These are phyloP conservation scores for Coniochaeta sp. DNA, from an alignment of 2,329 filamentous ascomycete genomes.

Conservation along the genomic window DNA sequence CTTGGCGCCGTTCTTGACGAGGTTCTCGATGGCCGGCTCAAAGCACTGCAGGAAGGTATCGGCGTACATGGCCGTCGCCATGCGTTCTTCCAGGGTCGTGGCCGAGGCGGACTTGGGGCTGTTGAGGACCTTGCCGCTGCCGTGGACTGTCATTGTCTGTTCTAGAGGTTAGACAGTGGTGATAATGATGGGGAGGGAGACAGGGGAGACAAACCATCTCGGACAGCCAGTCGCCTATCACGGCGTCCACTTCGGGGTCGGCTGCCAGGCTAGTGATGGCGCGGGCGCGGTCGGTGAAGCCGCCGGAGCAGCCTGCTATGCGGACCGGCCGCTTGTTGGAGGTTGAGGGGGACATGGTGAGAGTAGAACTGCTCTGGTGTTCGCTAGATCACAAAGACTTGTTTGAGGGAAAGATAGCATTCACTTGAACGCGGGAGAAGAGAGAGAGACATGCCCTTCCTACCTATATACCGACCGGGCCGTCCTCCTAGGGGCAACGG, in stretches of 20 bases:
- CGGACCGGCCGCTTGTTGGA: conserved; percentile 15
- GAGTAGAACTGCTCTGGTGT: background rate
- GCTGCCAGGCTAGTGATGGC: conserved; percentile 16
- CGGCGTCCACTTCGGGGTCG: conserved; percentile 12
- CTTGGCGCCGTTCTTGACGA: conserved; percentile 18
- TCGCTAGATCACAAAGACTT: background rate
- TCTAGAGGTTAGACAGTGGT: background rate
- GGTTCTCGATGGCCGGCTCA: conserved; percentile 19
- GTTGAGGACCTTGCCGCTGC: conserved; percentile 13
- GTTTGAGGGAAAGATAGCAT: too few relatives aligned
- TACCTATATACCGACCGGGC: too few relatives aligned
- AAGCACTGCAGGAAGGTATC: conserved; percentile 9
- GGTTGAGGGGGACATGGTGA: background rate
- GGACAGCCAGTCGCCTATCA: conserved; percentile 15
- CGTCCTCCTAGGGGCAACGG: too few relatives aligned
- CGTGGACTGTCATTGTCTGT: conserved; percentile 15
- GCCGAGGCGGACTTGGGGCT: background rate
- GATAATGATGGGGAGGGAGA: background rate
- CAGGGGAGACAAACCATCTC: conserved; percentile 5
- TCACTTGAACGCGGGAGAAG: too few relatives aligned
- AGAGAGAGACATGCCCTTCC: too few relatives aligned
- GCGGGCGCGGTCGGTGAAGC: conserved; percentile 23
- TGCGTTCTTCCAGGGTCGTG: background rate
- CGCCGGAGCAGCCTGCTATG: conserved; percentile 21
- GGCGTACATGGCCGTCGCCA: background rate